Percentiles rank a stretch among this genome's conserved stretches.
These are phyloP conservation scores for Claviceps spartinae DNA, from an alignment of 2,329 filamentous ascomycete species.

Conservation along the genomic window DNA sequence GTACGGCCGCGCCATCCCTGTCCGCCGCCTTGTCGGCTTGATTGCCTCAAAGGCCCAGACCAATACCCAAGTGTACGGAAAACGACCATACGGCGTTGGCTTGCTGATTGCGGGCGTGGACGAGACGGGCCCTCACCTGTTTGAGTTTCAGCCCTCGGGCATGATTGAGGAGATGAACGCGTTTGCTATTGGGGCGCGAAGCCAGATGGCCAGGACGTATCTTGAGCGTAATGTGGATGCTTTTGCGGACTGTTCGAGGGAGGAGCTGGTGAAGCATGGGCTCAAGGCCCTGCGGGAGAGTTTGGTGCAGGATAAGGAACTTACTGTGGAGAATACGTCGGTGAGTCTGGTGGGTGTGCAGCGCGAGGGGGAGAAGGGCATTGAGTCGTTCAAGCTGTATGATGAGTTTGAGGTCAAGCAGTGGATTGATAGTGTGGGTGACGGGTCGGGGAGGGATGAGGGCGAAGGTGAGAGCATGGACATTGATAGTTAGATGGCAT, in stretches of 20 bases:
- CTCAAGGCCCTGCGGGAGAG: conserved; percentile 88
- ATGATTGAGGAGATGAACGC: conserved; percentile 96
- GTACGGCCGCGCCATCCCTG: conserved; percentile 84
- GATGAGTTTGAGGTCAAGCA: conserved; percentile 78
- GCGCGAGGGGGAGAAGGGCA: conserved; percentile 34
- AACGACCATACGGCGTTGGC: conserved; percentile 90
- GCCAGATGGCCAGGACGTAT: conserved; percentile 96
- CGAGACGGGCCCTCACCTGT: conserved; percentile 85
- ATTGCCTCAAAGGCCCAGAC: conserved; percentile 95
- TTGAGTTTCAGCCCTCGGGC: conserved; percentile 93
- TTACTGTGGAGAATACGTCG: conserved; percentile 94
- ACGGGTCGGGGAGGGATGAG: conserved; percentile 29
- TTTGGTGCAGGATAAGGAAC: conserved; percentile 89
- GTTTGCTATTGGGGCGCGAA: conserved; percentile 88
- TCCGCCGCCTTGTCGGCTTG: conserved; percentile 77
- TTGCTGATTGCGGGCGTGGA: conserved; percentile 88
- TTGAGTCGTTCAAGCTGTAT: conserved; percentile 79
- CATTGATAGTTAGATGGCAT: conserved; percentile 19
- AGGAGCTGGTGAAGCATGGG: conserved; percentile 84
- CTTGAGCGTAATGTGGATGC: conserved; percentile 81
- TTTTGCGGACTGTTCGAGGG: conserved; percentile 62
- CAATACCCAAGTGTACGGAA: conserved; percentile 96
- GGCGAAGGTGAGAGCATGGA: conserved; percentile 22
- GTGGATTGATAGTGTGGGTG: conserved; percentile 66
- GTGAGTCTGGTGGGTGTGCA: conserved; percentile 65